phyloP scores from a whole-genome alignment of 202 grass and related monocot species.

The Schoenoplectus tabernaemontani region DNA sequence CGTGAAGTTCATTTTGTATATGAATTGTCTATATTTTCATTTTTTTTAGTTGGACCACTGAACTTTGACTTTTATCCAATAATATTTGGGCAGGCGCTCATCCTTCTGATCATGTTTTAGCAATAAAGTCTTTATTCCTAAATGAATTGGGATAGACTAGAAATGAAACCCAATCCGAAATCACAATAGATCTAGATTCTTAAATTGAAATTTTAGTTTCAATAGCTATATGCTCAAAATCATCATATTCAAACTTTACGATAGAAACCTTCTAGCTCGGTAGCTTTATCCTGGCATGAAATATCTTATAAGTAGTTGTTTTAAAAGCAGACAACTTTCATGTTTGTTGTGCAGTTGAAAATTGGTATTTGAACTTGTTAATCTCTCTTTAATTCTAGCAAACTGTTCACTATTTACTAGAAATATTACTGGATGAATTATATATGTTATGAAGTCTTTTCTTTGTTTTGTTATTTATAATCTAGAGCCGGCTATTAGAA shows the following conservation, averaged over 20 bases:
- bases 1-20: background rate
- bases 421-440: background rate
- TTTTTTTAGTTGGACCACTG: background rate
- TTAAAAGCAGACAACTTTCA: background rate
- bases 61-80: background rate
- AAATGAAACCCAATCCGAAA: no score
- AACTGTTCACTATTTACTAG: background rate
- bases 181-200: background rate
- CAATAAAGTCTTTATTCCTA: no score
- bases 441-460: background rate
- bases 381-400: background rate
- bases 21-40: background rate
- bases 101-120: background rate
- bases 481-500: slow-evolving; percentile 42
- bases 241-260: background rate
- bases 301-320: background rate
- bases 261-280: background rate
- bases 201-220: background rate
- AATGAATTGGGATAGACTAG: no score
- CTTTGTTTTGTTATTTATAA: background rate
- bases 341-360: background rate
- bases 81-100: background rate
- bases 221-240: background rate
- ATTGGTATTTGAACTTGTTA: background rate
- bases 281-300: background rate